Conservation (phyloP, 2,329 filamentous ascomycete species). For the Davidsoniella eucalypti region DNA sequence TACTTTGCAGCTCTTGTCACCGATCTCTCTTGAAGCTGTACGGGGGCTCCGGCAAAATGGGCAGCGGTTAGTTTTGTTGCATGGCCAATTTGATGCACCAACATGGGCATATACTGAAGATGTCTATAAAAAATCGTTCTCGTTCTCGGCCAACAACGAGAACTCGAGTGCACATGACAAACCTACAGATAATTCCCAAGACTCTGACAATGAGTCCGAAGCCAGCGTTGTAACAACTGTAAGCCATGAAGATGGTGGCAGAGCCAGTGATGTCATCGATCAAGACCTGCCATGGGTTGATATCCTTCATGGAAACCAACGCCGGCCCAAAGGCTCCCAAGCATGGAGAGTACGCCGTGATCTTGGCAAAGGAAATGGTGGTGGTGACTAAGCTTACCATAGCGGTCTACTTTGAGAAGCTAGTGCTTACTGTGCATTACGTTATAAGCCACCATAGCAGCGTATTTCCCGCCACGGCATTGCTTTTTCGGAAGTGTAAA, state of each 20-base stretch:
- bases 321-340: conserved; percentile 38
- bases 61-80: conserved; percentile 42
- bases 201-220: conserved; percentile 18
- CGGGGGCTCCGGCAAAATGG: conserved; percentile 25
- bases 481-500: too few relatives aligned
- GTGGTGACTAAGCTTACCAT: conserved; percentile 11
- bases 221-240: conserved; percentile 22
- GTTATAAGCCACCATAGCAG: too few relatives aligned
- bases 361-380: conserved; percentile 28
- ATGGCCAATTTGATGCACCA: conserved; percentile 51
- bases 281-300: conserved; percentile 41
- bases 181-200: conserved; percentile 18
- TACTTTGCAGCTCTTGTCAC: conserved; percentile 49
- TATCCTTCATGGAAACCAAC: conserved; percentile 36
- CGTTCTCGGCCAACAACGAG: conserved; percentile 7
- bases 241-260: conserved; percentile 12
- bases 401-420: background rate
- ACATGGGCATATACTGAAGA: conserved; percentile 56
- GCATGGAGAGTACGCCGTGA: conserved; percentile 50
- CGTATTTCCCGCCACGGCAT: too few relatives aligned
- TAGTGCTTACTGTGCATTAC: too few relatives aligned
- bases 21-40: conserved; percentile 29
- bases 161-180: conserved; percentile 7
- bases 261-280: conserved; percentile 13
- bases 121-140: conserved; percentile 25